Conservation (phyloP, 441 rosid genomes). For the Populus hybrid region DNA sequence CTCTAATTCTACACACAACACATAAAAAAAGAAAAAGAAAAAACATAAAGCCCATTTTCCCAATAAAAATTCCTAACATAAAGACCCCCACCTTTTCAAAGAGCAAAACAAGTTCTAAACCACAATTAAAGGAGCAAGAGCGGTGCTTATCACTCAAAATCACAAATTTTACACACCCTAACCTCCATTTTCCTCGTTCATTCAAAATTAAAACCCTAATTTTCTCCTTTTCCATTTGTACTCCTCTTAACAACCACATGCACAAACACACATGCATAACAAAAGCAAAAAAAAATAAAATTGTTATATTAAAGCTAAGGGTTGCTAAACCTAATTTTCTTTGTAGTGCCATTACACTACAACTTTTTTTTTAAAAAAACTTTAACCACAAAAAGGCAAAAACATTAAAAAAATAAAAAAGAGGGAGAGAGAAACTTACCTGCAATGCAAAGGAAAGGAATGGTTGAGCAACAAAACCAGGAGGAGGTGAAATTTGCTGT, state of each 20-base stretch:
- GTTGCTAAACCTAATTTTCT: background rate
- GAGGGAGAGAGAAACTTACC: background rate
- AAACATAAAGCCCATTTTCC: background rate
- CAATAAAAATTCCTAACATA: background rate
- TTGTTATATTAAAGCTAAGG: background rate
- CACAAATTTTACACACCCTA: background rate
- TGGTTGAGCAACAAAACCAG: background rate
- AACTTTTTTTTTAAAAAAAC: background rate
- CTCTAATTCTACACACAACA: slow-evolving; percentile 15
- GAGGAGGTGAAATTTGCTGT: background rate
- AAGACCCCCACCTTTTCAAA: background rate
- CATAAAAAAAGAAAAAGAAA: background rate
- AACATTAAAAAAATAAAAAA: background rate
- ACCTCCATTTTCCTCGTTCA: background rate
- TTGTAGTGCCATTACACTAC: background rate
- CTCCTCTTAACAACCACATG: background rate
- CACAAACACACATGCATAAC: background rate
- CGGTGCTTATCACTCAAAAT: background rate
- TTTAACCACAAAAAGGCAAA: background rate
- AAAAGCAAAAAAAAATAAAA: background rate
- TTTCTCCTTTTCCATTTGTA: background rate
- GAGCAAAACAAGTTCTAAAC: background rate
- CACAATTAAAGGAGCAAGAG: background rate
- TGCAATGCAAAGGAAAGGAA: background rate
- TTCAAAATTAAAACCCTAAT: background rate